These are phyloP conservation scores for Oxyria digyna DNA, from an alignment of 148 eudicot genomes.

Conservation along the genomic window DNA sequence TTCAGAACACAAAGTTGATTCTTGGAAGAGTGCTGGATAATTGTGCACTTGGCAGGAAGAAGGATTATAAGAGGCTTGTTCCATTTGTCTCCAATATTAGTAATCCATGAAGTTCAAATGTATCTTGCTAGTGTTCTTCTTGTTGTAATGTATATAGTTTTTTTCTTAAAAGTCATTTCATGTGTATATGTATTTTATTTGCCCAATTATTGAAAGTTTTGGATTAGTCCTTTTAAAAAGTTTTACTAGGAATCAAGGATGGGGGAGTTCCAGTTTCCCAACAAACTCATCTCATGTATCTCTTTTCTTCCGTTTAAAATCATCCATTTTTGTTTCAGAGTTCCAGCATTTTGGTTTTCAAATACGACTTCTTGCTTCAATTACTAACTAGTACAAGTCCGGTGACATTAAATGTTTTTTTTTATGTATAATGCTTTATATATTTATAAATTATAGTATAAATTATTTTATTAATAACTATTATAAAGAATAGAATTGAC, in stretches of 20 bases:
- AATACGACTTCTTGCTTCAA: background rate
- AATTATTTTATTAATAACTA: too few species aligned
- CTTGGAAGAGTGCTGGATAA: slow-evolving; percentile 82
- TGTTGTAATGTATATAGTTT: slow-evolving; percentile 2
- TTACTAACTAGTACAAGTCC: too few species aligned
- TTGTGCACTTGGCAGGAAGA: slow-evolving; percentile 84
- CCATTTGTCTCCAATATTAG: slow-evolving; percentile 72
- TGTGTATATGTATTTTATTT: slow-evolving; percentile 5
- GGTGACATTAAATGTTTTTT: too few species aligned
- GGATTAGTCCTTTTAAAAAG: background rate
- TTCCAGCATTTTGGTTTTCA: background rate
- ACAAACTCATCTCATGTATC: background rate
- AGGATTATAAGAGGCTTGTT: slow-evolving; percentile 77
- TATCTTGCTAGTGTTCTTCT: background rate
- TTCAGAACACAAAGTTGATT: slow-evolving; percentile 74
- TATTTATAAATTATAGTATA: too few species aligned
- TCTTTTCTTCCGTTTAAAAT: background rate
- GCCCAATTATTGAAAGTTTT: slow-evolving; percentile 3
- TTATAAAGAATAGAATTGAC: too few species aligned
- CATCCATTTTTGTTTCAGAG: background rate
- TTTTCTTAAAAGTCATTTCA: background rate
- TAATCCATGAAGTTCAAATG: slow-evolving; percentile 23
- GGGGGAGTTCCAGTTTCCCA: background rate
- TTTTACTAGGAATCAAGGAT: background rate
- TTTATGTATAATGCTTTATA: too few species aligned